phyloP scores from a whole-genome alignment of 176 grass and related monocot species.

The Otatea glauca region DNA sequence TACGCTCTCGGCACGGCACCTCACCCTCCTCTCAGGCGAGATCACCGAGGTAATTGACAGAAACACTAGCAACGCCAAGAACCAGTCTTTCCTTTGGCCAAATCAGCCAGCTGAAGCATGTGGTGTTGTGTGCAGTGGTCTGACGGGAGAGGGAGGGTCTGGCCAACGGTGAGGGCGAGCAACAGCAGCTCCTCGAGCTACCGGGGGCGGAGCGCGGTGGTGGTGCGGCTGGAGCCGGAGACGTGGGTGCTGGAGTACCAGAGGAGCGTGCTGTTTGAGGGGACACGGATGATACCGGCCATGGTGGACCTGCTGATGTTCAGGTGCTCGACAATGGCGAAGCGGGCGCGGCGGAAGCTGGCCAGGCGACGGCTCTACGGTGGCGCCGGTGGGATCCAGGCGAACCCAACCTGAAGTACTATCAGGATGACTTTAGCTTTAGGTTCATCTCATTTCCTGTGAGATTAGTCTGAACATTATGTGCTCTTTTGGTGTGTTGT shows the following conservation, averaged over 20 bases:
- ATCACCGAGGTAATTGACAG: conserved; percentile 75
- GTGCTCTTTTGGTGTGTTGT: conserved; percentile 10
- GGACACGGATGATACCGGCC: conserved; percentile 63
- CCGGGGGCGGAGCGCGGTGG: conserved; percentile 40
- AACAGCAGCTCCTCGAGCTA: conserved; percentile 75
- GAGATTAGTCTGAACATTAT: conserved; percentile 45
- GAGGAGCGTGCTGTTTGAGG: conserved; percentile 67
- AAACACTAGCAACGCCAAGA: neutral
- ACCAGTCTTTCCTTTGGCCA: neutral
- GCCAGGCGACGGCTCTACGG: conserved; percentile 25
- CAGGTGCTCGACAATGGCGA: conserved; percentile 43
- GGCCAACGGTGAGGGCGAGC: conserved; percentile 55
- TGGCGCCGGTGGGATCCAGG: conserved; percentile 26
- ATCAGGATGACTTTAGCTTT: conserved; percentile 12
- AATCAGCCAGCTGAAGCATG: neutral
- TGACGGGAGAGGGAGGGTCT: conserved; percentile 53
- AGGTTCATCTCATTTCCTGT: conserved; percentile 67
- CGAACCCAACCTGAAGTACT: conserved; percentile 50
- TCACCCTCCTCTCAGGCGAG: conserved; percentile 77
- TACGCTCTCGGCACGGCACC: conserved; percentile 49
- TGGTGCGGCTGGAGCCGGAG: conserved; percentile 60
- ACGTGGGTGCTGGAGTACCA: conserved; percentile 92
- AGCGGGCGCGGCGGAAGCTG: conserved; percentile 35
- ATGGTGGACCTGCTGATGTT: conserved; percentile 51
- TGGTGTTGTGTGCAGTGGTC: conserved; percentile 68